A percentile compares a stretch with the other conserved stretches of the same genome.
Conservation (phyloP, 1,139 yeast genomes). For the Suhomyces chickasaworum region DNA sequence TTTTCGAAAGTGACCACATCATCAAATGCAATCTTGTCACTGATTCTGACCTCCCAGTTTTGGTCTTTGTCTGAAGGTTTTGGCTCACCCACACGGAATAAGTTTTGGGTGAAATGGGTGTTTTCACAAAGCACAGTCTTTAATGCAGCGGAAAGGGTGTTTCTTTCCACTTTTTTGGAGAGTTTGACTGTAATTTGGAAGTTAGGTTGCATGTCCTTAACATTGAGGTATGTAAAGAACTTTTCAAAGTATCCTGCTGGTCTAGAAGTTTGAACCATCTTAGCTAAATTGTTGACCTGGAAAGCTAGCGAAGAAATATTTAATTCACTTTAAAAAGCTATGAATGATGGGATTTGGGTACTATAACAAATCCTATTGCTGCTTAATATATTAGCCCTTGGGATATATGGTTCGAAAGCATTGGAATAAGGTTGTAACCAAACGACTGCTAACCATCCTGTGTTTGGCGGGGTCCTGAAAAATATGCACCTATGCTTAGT, state of each 20-base stretch:
- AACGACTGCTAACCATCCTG: too few species aligned
- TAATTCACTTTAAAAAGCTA: too few species aligned
- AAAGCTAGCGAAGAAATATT: too few species aligned
- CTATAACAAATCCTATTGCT: too few species aligned
- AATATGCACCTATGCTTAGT: too few species aligned
- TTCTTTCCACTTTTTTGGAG: neutral
- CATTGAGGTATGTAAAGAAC: neutral
- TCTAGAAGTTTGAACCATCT: neutral
- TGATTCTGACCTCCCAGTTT: neutral
- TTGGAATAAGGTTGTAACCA: too few species aligned
- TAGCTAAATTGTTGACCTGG: neutral
- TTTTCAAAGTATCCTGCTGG: neutral
- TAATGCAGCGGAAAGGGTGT: neutral
- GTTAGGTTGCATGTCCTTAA: neutral
- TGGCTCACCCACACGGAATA: neutral
- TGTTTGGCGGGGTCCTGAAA: too few species aligned
- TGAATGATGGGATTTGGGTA: too few species aligned
- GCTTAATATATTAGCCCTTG: too few species aligned
- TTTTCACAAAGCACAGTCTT: neutral
- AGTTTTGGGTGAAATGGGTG: neutral
- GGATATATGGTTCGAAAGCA: too few species aligned
- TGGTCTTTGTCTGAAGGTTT: neutral
- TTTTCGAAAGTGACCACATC: neutral
- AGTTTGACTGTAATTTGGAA: neutral
- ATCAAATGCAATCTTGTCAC: neutral